Evolutionary conservation across 441 rosid genomes (phyloP).

Genomic region (Pelargonium citronellum): DNA sequence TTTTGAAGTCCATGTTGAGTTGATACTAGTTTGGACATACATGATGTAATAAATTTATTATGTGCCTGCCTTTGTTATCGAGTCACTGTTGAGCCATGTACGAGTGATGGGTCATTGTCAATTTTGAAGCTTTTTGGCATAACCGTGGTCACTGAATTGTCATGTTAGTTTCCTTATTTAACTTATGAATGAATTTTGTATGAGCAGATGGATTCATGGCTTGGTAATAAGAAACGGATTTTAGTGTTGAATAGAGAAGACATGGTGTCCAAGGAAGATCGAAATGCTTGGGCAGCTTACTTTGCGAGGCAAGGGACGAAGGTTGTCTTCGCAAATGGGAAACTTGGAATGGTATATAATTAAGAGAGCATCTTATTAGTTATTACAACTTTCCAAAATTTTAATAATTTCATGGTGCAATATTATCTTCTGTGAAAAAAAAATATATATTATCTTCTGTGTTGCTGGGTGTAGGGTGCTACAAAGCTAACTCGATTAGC

Average conservation of each 20-base stretch:
- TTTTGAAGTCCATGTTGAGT: not conserved
- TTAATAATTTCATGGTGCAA: not conserved
- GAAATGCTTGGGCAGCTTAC: constrained; percentile 89
- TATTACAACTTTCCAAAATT: constrained; percentile 13
- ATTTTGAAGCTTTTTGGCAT: not conserved
- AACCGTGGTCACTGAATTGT: not conserved
- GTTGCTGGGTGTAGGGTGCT: constrained; percentile 53
- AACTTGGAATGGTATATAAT: constrained; percentile 63
- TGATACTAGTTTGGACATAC: not conserved
- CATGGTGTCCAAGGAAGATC: constrained; percentile 76
- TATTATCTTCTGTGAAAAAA: constrained; percentile 16
- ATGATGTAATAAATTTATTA: not conserved
- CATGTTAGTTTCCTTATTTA: not conserved
- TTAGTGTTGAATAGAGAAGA: constrained; percentile 90
- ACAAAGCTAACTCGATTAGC: constrained; percentile 75
- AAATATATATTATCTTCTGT: too few species aligned
- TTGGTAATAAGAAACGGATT: constrained; percentile 82
- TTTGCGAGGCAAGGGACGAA: constrained; percentile 70
- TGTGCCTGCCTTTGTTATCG: not conserved
- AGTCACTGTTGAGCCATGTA: not conserved
- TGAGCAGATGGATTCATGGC: constrained; percentile 82
- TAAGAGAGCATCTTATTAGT: constrained; percentile 3
- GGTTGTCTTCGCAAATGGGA: constrained; percentile 68
- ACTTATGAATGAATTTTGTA: not conserved
- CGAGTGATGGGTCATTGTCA: not conserved